Evolutionary conservation across 345 rosid genomes (phyloP).

Genomic region (Euphorbia pulcherrima): DNA sequence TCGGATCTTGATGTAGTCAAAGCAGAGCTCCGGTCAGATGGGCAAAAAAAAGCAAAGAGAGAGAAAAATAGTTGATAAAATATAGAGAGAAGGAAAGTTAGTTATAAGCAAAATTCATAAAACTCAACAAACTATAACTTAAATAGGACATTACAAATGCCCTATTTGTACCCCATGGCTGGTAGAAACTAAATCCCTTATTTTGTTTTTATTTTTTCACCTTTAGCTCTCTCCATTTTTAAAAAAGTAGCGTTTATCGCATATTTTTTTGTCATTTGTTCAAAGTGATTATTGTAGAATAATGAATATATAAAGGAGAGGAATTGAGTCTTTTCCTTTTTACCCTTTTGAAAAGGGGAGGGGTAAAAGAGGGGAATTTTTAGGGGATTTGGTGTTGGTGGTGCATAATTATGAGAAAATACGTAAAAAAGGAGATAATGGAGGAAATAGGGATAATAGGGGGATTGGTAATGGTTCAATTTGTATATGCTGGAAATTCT

Average conservation of each 20-base stretch:
- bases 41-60: too few species aligned
- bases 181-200: too few species aligned
- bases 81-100: neutral
- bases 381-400: too few species aligned
- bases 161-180: too few species aligned
- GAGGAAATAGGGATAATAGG: constrained; percentile 57
- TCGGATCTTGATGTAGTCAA: too few species aligned
- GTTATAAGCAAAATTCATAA: neutral
- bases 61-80: neutral
- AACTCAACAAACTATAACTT: neutral
- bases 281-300: too few species aligned
- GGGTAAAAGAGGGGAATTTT: neutral
- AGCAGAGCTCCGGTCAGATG: too few species aligned
- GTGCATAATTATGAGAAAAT: too few species aligned
- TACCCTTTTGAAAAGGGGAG: constrained; percentile 6
- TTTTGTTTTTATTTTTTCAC: too few species aligned
- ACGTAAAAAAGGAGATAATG: constrained; percentile 36
- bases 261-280: neutral
- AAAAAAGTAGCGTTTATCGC: too few species aligned
- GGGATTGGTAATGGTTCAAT: constrained; percentile 61
- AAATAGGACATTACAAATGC: neutral
- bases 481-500: constrained; percentile 60
- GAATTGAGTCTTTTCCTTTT: neutral
- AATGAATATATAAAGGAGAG: too few species aligned
- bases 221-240: too few species aligned